Percentiles rank a stretch among this genome's conserved stretches.
phyloP scores from a whole-genome alignment of 305 asterid genomes.

The Fraxinus greggii region DNA sequence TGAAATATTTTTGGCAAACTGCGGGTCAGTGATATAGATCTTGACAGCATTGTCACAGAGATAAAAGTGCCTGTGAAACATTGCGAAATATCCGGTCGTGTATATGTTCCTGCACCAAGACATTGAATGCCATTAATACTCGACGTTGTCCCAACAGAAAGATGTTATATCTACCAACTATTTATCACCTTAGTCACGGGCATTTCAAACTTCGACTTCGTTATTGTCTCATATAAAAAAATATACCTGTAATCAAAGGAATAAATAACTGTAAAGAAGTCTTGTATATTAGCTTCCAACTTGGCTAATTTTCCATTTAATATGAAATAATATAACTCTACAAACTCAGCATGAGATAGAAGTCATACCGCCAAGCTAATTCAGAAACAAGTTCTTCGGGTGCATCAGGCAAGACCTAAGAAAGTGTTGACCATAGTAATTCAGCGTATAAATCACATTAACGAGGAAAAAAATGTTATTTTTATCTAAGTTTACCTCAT shows the following conservation, averaged over 20 bases:
- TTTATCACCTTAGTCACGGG: constrained; percentile 52
- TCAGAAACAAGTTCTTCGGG: constrained; percentile 87
- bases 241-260: constrained; percentile 56
- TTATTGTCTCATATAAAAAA: constrained; percentile 79
- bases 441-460: neutral
- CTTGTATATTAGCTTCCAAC: neutral
- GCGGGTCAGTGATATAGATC: neutral
- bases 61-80: constrained; percentile 55
- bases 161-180: neutral
- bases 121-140: neutral
- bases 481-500: constrained; percentile 50
- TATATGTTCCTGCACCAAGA: constrained; percentile 61
- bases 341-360: constrained; percentile 23
- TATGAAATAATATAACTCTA: neutral
- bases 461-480: neutral
- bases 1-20: neutral
- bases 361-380: constrained; percentile 79
- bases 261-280: neutral
- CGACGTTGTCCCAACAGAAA: neutral
- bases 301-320: neutral
- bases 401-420: constrained; percentile 80
- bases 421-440: constrained; percentile 19
- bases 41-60: constrained; percentile 27
- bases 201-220: constrained; percentile 60
- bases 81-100: constrained; percentile 75